Base-by-base conservation (phyloP, 495 filamentous ascomycete species). In the Oidiodendron maius region DNA sequence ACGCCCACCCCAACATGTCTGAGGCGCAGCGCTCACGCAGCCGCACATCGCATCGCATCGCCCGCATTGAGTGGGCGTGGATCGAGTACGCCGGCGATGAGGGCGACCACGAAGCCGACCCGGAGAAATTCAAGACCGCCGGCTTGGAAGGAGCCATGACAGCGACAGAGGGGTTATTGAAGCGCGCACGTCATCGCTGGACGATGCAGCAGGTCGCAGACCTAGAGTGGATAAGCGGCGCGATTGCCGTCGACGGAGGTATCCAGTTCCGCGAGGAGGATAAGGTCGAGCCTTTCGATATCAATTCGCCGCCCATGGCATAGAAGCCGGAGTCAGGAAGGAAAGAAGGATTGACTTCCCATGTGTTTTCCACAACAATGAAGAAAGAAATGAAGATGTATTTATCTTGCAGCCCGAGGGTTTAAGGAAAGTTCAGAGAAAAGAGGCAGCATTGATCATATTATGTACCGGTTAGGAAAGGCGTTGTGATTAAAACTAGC, bases 61-160 rank as follows among this genome's bases (percentile, higher is more conserved):
- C 94, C 4, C 74, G 93, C 11, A 84, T 86, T 38, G 93, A 98
- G 55, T 98, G 93, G 93, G 76, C 83, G 17, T 98, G 93, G 93
- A 82, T 84, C 44, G 81, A 83, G 44, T 94, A 84, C 56, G 87
- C 81, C 8, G 80, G 84, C 47, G 75, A 78, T 22, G 84, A 89
- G 26, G 87, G 83, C 20, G 86, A 87, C 41, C 70, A 76, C 51
- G 72, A 76, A 42, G 67, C 71, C 9, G 65, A 74, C 44, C 50
- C 62, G 25, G 59, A 62, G 15, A 64, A 67, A 41, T 77, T 81
- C 40, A 62, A 82, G 51, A 81, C 78, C 4, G 67, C 63, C 30
- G 83, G 75, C 16, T 71, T 91, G 22, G 75, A 78, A 26, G 89
- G 87, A 2, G 91, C 87, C 1, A 83, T 84, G 61, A 72, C 79